Base-by-base conservation (phyloP, 768 basidiomycete genomes). In the Megacollybia marginata region DNA sequence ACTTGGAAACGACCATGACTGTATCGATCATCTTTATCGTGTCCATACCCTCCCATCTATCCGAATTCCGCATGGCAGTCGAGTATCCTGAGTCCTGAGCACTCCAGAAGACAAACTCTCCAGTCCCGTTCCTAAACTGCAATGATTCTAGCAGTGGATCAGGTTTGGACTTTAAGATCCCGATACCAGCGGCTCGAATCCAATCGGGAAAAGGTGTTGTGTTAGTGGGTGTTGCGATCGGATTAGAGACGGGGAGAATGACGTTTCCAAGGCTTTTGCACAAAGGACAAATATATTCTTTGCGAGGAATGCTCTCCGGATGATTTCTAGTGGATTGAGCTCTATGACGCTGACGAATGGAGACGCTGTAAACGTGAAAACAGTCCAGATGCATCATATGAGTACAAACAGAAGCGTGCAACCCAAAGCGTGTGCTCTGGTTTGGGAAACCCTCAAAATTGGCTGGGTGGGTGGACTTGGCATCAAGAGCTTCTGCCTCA, bases 381-480 rank as follows among this genome's bases (percentile, higher is more conserved):
- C 96, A 98, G 38, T 87, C 82, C 53, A 94, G 68, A 67, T 99
- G 96, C 93, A 99, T 98, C 76, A 94, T 82, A 62, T 98, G 96
- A 32, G 85, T 92, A 65, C 95, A 98, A 35, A 92, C 84, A 1
- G 93, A 92, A 9, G 85, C 70, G 60, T 93, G 76, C 11, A 97
- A 71, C 2, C 93, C 93, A 61, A 95, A 95, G 23, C 85, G 83
- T 2, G 86, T 87, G 53, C 80, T 80, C 35, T 76, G 73, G 0
- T 78, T 55, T 0, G 87, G 81, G 62, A 88, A 89, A 0, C 83
- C 86, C 55, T 89, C 85, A 55, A 90, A 88, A 55, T 77, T 80
- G 9, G 76, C 63, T 2, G 69, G 63, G 13, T 65, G 54, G 3
- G 49, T 56, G 1, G 68, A 59, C 56, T 72, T 76, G 15, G 72